Percentiles rank a stretch among this genome's conserved stretches.
phyloP scores from a whole-genome alignment of 768 basidiomycete genomes.

The Pleurotus sapidus region DNA sequence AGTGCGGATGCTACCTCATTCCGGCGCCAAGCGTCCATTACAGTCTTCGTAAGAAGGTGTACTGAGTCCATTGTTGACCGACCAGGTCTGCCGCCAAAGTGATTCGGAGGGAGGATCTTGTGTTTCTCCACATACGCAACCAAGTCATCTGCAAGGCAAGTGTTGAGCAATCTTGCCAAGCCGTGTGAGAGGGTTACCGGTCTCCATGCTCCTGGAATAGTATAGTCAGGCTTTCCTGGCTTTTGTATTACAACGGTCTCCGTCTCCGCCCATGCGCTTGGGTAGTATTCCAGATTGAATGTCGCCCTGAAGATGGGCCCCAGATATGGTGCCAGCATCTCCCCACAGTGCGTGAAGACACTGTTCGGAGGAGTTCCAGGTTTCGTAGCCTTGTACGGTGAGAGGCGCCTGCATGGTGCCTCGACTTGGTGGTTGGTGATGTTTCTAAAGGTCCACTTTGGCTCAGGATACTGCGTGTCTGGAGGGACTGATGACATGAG shows the following conservation, averaged over 20 bases:
- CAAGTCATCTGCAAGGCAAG: constrained; percentile 12
- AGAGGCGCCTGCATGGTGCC: constrained; percentile 14
- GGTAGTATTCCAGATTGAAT: constrained; percentile 24
- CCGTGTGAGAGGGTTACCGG: constrained; percentile 26
- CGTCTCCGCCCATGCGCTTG: constrained; percentile 21
- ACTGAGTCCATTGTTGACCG: constrained; percentile 24
- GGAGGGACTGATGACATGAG: neutral
- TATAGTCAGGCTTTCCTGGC: constrained; percentile 32
- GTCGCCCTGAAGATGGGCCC: constrained; percentile 21
- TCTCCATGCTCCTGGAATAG: constrained; percentile 26
- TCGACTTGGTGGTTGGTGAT: constrained; percentile 8
- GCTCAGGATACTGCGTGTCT: constrained; percentile 8
- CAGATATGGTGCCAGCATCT: constrained; percentile 13
- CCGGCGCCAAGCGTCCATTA: constrained; percentile 19
- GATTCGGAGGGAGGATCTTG: constrained; percentile 18
- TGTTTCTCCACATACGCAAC: constrained; percentile 13
- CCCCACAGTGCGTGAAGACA: constrained; percentile 13
- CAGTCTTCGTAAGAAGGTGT: constrained; percentile 16
- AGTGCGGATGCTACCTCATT: constrained; percentile 20
- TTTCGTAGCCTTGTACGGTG: constrained; percentile 25
- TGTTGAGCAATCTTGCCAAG: constrained; percentile 8
- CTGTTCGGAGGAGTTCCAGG: constrained; percentile 18
- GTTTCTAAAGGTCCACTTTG: neutral
- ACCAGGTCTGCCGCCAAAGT: constrained; percentile 27
- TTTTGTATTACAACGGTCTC: constrained; percentile 29